Evolutionary conservation across 768 basidiomycete species (phyloP).

Genomic region (Lactarius pseudohatsudake): DNA sequence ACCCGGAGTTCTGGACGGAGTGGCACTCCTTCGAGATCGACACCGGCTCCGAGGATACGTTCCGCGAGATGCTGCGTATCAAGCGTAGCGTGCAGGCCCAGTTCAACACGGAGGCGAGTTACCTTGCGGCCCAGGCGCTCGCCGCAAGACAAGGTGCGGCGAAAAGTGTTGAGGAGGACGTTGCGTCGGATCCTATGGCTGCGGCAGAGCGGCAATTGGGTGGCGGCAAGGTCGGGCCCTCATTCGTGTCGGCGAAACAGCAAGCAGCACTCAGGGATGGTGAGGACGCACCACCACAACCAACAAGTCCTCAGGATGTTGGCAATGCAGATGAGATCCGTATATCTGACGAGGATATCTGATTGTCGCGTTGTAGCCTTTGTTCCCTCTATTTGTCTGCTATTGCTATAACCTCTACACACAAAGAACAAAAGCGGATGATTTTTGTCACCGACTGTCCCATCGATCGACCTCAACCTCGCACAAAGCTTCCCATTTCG

Average conservation of each 20-base stretch:
- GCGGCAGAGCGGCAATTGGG: slow-evolving; percentile 69
- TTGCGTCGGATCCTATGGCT: slow-evolving; percentile 77
- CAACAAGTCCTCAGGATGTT: slow-evolving; percentile 26
- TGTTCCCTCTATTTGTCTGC: slow-evolving; percentile 10
- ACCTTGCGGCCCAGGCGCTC: slow-evolving; percentile 86
- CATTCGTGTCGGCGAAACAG: slow-evolving; percentile 74
- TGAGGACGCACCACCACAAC: slow-evolving; percentile 10
- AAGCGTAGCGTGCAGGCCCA: slow-evolving; percentile 98
- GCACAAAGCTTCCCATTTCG: slow-evolving; percentile 77
- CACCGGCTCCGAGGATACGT: slow-evolving; percentile 98
- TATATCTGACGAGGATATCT: slow-evolving; percentile 70
- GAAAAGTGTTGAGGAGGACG: slow-evolving; percentile 44
- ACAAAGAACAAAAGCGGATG: slow-evolving; percentile 8
- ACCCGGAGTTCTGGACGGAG: slow-evolving; percentile 92
- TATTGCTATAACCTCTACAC: slow-evolving; percentile 1
- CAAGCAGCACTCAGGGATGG: slow-evolving; percentile 43
- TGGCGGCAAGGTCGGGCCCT: slow-evolving; percentile 51
- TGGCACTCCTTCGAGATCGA: slow-evolving; percentile 99
- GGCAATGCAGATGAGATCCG: slow-evolving; percentile 83
- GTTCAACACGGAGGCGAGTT: slow-evolving; percentile 96
- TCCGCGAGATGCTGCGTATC: slow-evolving; percentile 92
- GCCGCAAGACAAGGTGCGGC: slow-evolving; percentile 62
- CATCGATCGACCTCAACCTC: slow-evolving; percentile 74
- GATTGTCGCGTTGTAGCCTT: slow-evolving; percentile 31
- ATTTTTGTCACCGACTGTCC: slow-evolving; percentile 38